Conservation (phyloP, 2,329 filamentous ascomycete species). For the Calonectria henricotiae region DNA sequence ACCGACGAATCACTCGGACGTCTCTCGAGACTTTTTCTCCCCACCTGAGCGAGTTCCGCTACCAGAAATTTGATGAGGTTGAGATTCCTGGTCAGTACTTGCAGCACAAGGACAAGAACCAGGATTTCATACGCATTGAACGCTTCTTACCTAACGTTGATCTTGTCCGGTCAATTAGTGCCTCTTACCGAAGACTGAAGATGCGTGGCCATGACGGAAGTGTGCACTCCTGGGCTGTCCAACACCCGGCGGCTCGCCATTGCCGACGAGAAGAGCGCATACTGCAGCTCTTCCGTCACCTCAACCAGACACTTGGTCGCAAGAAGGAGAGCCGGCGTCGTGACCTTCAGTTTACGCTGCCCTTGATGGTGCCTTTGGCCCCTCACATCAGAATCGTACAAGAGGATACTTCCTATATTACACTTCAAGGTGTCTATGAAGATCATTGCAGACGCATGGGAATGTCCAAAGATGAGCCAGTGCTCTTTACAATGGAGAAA, state of each 20-base stretch:
- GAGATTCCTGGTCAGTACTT: slow-evolving; percentile 98
- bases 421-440: slow-evolving; percentile 94
- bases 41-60: slow-evolving; percentile 95
- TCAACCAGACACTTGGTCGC: slow-evolving; percentile 92
- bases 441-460: slow-evolving; percentile 92
- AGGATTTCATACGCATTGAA: slow-evolving; percentile 97
- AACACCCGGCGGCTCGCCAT: slow-evolving; percentile 93
- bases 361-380: slow-evolving; percentile 94
- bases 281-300: slow-evolving; percentile 95
- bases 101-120: slow-evolving; percentile 98
- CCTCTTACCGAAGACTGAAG: slow-evolving; percentile 92
- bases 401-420: slow-evolving; percentile 95
- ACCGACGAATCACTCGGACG: slow-evolving; percentile 82
- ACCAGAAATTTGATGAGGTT: slow-evolving; percentile 98
- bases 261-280: slow-evolving; percentile 96
- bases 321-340: slow-evolving; percentile 95
- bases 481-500: slow-evolving; percentile 96
- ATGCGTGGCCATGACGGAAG: slow-evolving; percentile 98
- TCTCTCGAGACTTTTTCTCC: slow-evolving; percentile 90
- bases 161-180: slow-evolving; percentile 89
- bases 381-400: slow-evolving; percentile 96
- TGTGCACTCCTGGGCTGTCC: slow-evolving; percentile 95
- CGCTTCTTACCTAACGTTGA: slow-evolving; percentile 97
- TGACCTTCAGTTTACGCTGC: slow-evolving; percentile 96
- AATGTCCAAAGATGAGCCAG: slow-evolving; percentile 94